phyloP scores from a whole-genome alignment of 2,329 filamentous ascomycete genomes.

The Teratosphaeriaceae sp. region DNA sequence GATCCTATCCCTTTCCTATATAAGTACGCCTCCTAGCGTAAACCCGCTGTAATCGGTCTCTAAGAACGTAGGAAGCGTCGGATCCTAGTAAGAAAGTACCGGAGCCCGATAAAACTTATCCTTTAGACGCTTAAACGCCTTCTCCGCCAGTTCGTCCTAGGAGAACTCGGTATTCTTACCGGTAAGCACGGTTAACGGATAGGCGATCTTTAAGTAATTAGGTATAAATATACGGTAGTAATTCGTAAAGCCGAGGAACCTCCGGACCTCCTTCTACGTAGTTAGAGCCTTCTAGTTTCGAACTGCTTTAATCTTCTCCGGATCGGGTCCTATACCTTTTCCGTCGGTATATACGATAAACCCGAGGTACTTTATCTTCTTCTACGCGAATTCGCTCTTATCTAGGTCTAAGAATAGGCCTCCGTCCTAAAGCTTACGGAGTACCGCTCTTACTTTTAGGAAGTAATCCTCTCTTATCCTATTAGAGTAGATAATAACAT shows the following conservation, averaged over 20 bases:
- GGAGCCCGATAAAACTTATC: conserved; percentile 10
- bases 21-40: too few relatives aligned
- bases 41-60: too few relatives aligned
- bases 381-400: conserved; percentile 5
- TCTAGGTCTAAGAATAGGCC: conserved; percentile 3
- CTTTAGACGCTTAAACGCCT: conserved; percentile 12
- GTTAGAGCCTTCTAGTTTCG: too few relatives aligned
- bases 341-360: conserved; percentile 7
- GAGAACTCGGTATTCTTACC: conserved; percentile 12
- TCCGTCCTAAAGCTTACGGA: conserved; percentile 4
- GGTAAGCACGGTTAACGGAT: conserved; percentile 11
- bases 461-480: neutral
- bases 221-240: conserved; percentile 24
- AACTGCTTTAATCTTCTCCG: too few relatives aligned
- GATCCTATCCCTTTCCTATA: too few relatives aligned
- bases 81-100: conserved; percentile 10
- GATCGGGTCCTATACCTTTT: too few relatives aligned
- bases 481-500: conserved; percentile 2
- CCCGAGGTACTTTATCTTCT: conserved; percentile 6
- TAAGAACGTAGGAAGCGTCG: too few relatives aligned
- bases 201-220: conserved; percentile 12
- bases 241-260: too few relatives aligned
- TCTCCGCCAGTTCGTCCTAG: conserved; percentile 1
- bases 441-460: neutral
- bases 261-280: too few relatives aligned